phyloP scores from a whole-genome alignment of 345 rosid species.

The Aquilaria sinensis region DNA sequence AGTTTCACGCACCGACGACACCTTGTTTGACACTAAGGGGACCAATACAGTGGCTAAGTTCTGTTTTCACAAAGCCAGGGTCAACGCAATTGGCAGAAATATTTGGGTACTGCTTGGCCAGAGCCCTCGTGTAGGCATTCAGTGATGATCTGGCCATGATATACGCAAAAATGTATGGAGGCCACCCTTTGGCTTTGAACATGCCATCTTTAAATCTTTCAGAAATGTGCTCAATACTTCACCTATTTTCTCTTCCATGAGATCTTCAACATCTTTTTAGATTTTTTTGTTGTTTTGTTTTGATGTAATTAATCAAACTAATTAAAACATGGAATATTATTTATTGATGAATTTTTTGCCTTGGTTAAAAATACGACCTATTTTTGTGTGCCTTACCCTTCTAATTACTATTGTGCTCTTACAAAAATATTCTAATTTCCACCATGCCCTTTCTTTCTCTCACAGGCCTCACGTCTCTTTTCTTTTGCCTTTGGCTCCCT shows the following conservation, averaged over 20 bases:
- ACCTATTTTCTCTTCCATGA: slow-evolving; percentile 14
- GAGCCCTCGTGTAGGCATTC: slow-evolving; percentile 1
- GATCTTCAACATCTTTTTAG: background rate
- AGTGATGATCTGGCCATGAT: slow-evolving; percentile 3
- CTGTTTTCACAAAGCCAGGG: slow-evolving; percentile 11
- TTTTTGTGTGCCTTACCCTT: too few species aligned
- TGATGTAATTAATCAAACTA: too few species aligned
- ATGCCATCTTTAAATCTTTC: slow-evolving; percentile 12
- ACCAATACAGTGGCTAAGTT: slow-evolving; percentile 8
- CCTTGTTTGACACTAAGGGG: slow-evolving; percentile 8
- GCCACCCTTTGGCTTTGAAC: slow-evolving; percentile 10
- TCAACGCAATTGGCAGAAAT: slow-evolving; percentile 11
- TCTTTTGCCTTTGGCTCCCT: too few species aligned
- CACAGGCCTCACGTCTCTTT: too few species aligned
- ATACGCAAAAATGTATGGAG: slow-evolving; percentile 1
- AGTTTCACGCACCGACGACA: slow-evolving; percentile 8
- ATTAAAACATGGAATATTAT: too few species aligned
- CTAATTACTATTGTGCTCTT: too few species aligned
- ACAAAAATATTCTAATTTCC: too few species aligned
- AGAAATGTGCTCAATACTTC: slow-evolving; percentile 9
- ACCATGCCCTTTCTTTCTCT: too few species aligned
- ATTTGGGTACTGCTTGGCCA: slow-evolving; percentile 3
- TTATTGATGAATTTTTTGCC: too few species aligned
- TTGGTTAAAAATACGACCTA: too few species aligned
- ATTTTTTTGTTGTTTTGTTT: too few species aligned